phyloP scores from a whole-genome alignment of 495 filamentous ascomycete genomes.

The Xylaria telfairii region DNA sequence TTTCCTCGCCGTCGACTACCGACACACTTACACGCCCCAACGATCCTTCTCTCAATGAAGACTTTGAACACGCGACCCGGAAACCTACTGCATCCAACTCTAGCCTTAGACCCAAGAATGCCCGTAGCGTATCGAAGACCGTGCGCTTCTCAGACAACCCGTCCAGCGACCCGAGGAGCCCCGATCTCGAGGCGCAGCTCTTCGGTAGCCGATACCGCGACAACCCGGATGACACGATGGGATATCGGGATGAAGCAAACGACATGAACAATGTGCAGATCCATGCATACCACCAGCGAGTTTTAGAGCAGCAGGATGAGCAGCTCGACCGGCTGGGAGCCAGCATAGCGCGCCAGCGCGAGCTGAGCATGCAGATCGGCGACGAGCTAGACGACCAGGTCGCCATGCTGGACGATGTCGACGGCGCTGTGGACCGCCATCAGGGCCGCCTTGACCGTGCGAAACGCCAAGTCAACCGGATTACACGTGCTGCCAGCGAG shows the following conservation, averaged over 20 bases:
- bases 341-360: slow-evolving; percentile 88
- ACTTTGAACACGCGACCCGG: slow-evolving; percentile 69
- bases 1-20: slow-evolving; percentile 54
- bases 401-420: slow-evolving; percentile 85
- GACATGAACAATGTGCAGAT: slow-evolving; percentile 81
- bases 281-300: slow-evolving; percentile 78
- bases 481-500: slow-evolving; percentile 76
- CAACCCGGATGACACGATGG: slow-evolving; percentile 54
- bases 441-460: slow-evolving; percentile 75
- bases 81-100: slow-evolving; percentile 50
- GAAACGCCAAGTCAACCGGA: slow-evolving; percentile 67
- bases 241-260: slow-evolving; percentile 58
- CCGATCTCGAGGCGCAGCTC: slow-evolving; percentile 61
- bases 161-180: slow-evolving; percentile 43
- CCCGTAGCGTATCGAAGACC: slow-evolving; percentile 63
- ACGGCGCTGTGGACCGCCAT: slow-evolving; percentile 82
- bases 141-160: slow-evolving; percentile 88
- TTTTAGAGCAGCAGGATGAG: slow-evolving; percentile 87
- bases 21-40: slow-evolving; percentile 66
- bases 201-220: slow-evolving; percentile 67
- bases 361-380: slow-evolving; percentile 94
- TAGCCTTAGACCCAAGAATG: slow-evolving; percentile 33
- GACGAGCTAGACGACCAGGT: slow-evolving; percentile 94
- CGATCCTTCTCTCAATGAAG: slow-evolving; percentile 66
- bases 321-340: slow-evolving; percentile 86